Conservation (phyloP, 495 filamentous ascomycete species). For the Halenospora varia region DNA sequence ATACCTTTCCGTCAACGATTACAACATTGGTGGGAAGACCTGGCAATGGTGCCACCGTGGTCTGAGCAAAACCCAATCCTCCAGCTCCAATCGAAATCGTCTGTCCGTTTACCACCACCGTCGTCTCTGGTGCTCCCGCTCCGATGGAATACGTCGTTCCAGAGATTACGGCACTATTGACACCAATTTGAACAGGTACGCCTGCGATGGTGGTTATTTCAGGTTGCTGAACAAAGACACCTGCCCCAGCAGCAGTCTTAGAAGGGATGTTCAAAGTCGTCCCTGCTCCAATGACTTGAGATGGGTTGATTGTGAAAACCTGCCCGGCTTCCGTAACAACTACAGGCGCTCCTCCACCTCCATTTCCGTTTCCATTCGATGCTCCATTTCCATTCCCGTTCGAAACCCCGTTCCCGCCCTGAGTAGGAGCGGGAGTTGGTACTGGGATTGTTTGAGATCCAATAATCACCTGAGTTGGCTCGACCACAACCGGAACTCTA, state of each 20-base stretch:
- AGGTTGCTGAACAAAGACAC: neutral
- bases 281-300: conserved; percentile 20
- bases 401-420: neutral
- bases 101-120: conserved; percentile 31
- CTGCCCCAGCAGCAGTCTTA: conserved; percentile 2
- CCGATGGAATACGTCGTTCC: conserved; percentile 35
- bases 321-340: conserved; percentile 21
- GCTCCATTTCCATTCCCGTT: neutral
- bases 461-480: conserved; percentile 10
- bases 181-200: conserved; percentile 37
- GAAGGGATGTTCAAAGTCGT: conserved; percentile 17
- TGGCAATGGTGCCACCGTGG: conserved; percentile 29
- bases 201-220: conserved; percentile 15
- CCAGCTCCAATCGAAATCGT: conserved; percentile 43
- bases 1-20: conserved; percentile 40
- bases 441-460: conserved; percentile 6
- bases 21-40: conserved; percentile 34
- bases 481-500: conserved; percentile 14
- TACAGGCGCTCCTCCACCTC: neutral
- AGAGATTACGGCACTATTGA: conserved; percentile 40
- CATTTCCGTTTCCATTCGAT: neutral
- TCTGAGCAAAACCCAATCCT: conserved; percentile 33
- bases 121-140: conserved; percentile 23
- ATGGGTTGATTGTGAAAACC: conserved; percentile 21
- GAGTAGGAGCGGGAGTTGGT: neutral